Base-by-base conservation (phyloP, 306 rosid genomes). In the Prunus davidiana region DNA sequence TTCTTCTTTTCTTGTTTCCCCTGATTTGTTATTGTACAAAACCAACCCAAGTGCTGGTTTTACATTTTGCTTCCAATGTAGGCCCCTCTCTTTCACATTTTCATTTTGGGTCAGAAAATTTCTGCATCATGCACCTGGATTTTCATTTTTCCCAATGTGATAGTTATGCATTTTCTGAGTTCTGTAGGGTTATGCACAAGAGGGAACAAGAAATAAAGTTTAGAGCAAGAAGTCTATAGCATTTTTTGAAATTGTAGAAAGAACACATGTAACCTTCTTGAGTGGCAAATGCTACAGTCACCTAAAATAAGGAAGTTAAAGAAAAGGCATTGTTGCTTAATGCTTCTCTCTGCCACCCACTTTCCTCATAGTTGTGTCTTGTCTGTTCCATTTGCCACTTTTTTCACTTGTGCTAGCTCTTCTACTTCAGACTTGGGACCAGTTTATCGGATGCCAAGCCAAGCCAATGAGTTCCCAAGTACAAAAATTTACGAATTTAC, bases 401-500 rank as follows among this genome's bases (percentile, higher is more conserved):
- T 63, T 63, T 46, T 63, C 14, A 62, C 45, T 12, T 34, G 18
- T 20, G 15, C 49, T 8, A 38, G 32, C 30, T 67, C 22, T 15
- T 34, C 22, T 63, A 12, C 14, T 68, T 49, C 32, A 15, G 50
- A 22, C 51, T 30, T 38, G 38, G 27, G 56, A 54, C 54, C 64
- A 10, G 30, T 52, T 18, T 5, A 0, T 41, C 81, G 22, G 67
- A 75, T 80, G 89, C 76, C 78, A 64, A 76, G 80, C 69, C 85
- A 88, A 71, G 13, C 83, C 34, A 14, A 71, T 32, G 66, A 79
- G 38, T 64, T 55, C 76, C 87, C 82, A 3, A 80, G 75, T 4
- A 34, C n/a, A 6, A 84, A 88, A 4, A 47, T 89, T 14, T 84
- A 73, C 77, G 85, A 87, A 64, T 76, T 89, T 51, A 49, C 80